Evolutionary conservation across 129 eudicot species (phyloP), one percentile per base, ranked within the genome.

Genomic region (Pseudognaphalium luteoalbum): DNA sequence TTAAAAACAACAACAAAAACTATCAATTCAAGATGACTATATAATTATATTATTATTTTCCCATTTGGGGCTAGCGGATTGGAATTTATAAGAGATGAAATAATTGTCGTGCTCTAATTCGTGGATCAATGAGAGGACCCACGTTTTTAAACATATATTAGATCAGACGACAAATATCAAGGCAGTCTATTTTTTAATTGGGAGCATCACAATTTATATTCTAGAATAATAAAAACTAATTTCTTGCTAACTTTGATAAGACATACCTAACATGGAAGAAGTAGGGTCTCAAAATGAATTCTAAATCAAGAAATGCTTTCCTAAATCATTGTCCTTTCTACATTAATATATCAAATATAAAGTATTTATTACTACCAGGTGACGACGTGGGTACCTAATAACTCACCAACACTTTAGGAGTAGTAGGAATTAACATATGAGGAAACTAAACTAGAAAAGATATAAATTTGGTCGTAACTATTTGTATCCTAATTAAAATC

Each of bases 181-280:
- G 64, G 66, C 19, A n/a, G 25, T 70, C 65, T 61, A 0, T 64
- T 51, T 78, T 22, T 79, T 32, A 63, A 62, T 34, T 62, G 56
- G 54, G 28, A 44, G 21, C 30, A 71, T 51, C 47, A 66, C 66
- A 35, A 35, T 12, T 14, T 47, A 14, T 71, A 14, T 71, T 50
- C 54, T 72, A 30, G 66, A 19, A 32, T 22, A n/a, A 51, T 16
- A 33, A 56, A 11, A 71, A 14, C 15, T 34, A 33, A 56, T 72
- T 79, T 72, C 73, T 64, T 64, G 83, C 73, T 72, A 72, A 79
- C 83, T 51, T 22, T 72, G 68, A 64, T 17, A 63, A 79, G 83
- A 72, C 59, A 79, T 72, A 72, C 83, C 83, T 79, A 79, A 72
- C 83, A 79, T 72, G 74, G 83, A 51, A 79, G 12, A 52, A 50